Base-by-base conservation (phyloP, 2,329 filamentous ascomycete species). In the Rhinocladiella mackenziei region DNA sequence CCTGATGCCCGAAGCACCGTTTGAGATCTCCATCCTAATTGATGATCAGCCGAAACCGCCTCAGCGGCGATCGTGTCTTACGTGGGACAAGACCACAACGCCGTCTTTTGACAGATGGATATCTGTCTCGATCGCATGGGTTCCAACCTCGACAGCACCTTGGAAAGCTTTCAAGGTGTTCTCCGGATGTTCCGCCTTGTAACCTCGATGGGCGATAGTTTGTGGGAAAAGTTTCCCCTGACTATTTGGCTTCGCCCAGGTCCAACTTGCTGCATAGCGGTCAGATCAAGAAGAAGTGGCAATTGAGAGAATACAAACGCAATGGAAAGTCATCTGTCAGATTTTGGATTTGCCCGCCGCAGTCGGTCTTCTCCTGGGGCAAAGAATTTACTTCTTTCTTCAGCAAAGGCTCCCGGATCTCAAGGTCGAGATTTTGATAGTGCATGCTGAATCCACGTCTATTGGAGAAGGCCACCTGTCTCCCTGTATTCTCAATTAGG, bases 121-220 rank as follows among this genome's bases (percentile, higher is more conserved):
- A 59, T 97, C 91, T 13, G 88, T 94, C 69, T 97, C 91, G 19
- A 97, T 70, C 0, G 84, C 91, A 58, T 94, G 79, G 0, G 86
- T 80, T 14, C 87, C 87, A 13, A 80, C 81, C 22, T 79, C 70
- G 2, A 91, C 75, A 1, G 89, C 89, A 19, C 76, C 83, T 45
- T 71, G 71, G 67, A 95, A 94, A 5, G 86, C 84, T 11, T 73
- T 76, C 75, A 96, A 80, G 1, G 86, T 84, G 66, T 97, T 97
- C 65, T 97, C 91, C 0, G 91, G 88, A 55, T 76, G 86, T 39
- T 74, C 74, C 1, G 81, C 80, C 62, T 86, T 91, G 73, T 64
- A 69, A 1, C 69, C 69, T 30, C 69, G 61, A 52, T 72, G 69
- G 19, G 67, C 63, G 43, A 71, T 66, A 19, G 57, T 60, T 25